These are phyloP conservation scores for Clarireedia sp. DNA, from an alignment of 2,329 filamentous ascomycete genomes.

Conservation along the genomic window DNA sequence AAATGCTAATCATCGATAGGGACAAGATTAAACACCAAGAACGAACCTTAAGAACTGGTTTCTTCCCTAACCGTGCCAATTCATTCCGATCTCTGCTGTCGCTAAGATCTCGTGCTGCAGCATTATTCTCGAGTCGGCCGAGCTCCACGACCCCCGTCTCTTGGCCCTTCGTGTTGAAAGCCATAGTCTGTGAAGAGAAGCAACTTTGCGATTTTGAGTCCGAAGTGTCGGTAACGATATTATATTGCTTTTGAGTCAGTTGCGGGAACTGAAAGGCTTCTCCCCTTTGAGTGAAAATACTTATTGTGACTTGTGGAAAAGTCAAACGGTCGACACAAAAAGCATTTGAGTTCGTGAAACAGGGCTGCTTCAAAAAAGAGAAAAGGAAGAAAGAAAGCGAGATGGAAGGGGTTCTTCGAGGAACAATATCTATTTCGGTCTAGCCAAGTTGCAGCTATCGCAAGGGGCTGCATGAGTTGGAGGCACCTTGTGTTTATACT, in stretches of 20 bases:
- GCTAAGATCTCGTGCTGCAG: background rate
- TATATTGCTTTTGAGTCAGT: no score
- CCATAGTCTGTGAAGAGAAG: background rate
- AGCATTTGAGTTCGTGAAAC: no score
- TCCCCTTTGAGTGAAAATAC: background rate
- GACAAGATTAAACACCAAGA: background rate
- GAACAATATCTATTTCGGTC: no score
- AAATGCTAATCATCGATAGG: background rate
- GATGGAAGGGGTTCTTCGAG: no score
- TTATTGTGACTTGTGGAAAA: background rate
- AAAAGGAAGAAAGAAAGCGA: no score
- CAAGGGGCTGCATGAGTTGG: no score
- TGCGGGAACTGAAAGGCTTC: no score
- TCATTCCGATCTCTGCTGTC: background rate
- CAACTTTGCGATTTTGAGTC: background rate
- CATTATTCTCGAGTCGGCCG: background rate
- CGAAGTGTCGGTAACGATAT: background rate
- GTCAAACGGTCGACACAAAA: no score
- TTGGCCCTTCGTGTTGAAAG: background rate
- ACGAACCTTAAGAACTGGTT: conserved; percentile 5
- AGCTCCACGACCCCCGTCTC: background rate
- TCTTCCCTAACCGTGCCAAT: background rate
- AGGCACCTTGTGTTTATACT: no score
- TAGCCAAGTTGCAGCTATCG: no score
- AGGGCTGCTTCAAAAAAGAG: no score